A percentile compares a stretch with the other conserved stretches of the same genome.
Evolutionary conservation across 768 basidiomycete species (phyloP).

Genomic region (Tylopilus balloui): DNA sequence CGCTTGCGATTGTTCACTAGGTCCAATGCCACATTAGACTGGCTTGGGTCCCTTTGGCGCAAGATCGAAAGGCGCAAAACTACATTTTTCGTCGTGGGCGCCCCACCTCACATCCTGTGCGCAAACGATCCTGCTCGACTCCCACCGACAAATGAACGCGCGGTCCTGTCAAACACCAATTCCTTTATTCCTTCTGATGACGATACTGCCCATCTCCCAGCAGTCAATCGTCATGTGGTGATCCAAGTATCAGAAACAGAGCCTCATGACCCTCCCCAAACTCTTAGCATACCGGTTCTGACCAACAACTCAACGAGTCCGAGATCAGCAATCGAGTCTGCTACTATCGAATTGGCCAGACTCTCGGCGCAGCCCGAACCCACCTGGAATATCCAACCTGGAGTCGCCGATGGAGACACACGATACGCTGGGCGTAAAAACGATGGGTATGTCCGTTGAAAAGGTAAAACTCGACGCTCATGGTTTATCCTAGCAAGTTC

Average conservation of each 20-base stretch:
- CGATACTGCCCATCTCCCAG: not conserved
- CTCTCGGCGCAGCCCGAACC: not conserved
- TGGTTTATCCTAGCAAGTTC: not conserved
- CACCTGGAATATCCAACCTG: not conserved
- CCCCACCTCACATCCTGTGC: not conserved
- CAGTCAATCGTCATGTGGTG: too few species aligned
- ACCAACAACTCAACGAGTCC: not conserved
- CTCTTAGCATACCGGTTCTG: not conserved
- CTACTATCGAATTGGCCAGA: too few species aligned
- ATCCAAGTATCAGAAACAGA: not conserved
- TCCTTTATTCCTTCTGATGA: not conserved
- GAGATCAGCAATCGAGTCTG: not conserved
- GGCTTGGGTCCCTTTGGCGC: not conserved
- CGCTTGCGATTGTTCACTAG: not conserved
- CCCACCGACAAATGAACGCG: too few species aligned
- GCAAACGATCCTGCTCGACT: not conserved
- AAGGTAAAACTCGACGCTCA: not conserved
- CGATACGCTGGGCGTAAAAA: not conserved
- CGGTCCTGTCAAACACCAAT: not conserved
- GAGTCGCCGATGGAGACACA: not conserved
- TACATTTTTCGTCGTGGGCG: not conserved
- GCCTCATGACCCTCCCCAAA: not conserved
- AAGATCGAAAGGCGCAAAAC: not conserved
- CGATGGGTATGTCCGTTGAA: not conserved
- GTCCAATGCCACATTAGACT: not conserved